Evolutionary conservation across 2,329 filamentous ascomycete genomes (phyloP).

Genomic region (Fusarium miscanthi): DNA sequence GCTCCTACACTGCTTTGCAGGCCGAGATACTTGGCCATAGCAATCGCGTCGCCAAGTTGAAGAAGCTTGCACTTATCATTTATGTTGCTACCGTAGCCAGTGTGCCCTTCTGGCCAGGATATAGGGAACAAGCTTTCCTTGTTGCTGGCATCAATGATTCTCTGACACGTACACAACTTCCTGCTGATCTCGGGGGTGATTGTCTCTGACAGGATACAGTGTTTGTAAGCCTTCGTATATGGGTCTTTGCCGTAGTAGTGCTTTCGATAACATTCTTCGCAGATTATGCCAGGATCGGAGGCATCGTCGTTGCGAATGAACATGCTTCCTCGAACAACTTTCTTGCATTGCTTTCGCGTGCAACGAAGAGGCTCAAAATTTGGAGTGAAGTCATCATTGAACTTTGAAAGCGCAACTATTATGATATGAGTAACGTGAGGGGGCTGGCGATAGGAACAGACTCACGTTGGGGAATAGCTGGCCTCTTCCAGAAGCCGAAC

Average conservation of each 20-base stretch:
- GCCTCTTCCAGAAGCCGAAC: constrained; percentile 34
- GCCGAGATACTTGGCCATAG: constrained; percentile 31
- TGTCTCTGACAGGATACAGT: constrained; percentile 25
- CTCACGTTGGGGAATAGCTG: constrained; percentile 39
- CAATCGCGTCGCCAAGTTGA: constrained; percentile 22
- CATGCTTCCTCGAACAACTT: constrained; percentile 35
- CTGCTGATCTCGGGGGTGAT: constrained; percentile 33
- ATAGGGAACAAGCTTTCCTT: constrained; percentile 21
- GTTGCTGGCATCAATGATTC: neutral
- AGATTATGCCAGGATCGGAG: constrained; percentile 19
- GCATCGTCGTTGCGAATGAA: constrained; percentile 13
- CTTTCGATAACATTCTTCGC: constrained; percentile 33
- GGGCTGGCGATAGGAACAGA: neutral
- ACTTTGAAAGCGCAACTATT: constrained; percentile 22
- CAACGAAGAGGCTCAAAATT: constrained; percentile 32
- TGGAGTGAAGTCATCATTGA: constrained; percentile 19
- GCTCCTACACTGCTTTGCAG: constrained; percentile 28
- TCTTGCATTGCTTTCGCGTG: constrained; percentile 27
- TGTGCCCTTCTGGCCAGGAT: constrained; percentile 3
- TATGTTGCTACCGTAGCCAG: neutral
- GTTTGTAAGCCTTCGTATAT: constrained; percentile 35
- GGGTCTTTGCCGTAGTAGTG: constrained; percentile 18
- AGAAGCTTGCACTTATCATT: constrained; percentile 18
- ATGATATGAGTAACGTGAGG: neutral
- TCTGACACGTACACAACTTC: constrained; percentile 30